Base-by-base conservation (phyloP, 192 early-diverging fungal species). In the Endogone sp. region DNA sequence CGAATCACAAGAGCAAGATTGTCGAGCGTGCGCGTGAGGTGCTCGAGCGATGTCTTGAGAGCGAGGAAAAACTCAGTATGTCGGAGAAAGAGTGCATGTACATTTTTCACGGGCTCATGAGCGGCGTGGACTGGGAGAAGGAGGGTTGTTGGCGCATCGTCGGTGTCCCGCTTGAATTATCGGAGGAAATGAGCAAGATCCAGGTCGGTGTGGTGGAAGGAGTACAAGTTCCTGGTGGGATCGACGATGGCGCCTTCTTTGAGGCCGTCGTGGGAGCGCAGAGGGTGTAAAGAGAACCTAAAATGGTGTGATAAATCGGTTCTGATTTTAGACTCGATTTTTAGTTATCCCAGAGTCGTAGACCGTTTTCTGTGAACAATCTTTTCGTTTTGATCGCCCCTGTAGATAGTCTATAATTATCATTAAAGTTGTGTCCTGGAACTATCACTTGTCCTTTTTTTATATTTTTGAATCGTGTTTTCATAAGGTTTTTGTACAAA, bases 21-120 rank as follows among this genome's bases (percentile, higher is more conserved):
- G 31, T 75, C 6, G 63, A 71, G 44, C 60, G 65, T 30, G 72
- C 79, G 3, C 30, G 76, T 55, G 20, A 60, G 6, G 66, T 67
- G 3, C 29, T 80, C 4, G 44, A 67, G 60, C 65, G 75, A 8
- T 74, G 75, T 59, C 29, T 80, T 58, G 68, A 74, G 30, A 80
- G 72, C 57, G 79, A 80, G 28, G 20, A 31, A 20, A 77, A 74
- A 25, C 60, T 80, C 13, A 66, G 69, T 58, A 58, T 67, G 26
- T 37, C 66, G 13, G 79, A 80, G 54, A 63, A 73, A 30, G 68
- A 71, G 27, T 71, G 76, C 22, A 80, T 80, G 79, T 78, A 80
- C 64, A 22, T 74, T 26, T 80, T 71, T 64, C 79, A 80, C 68
- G 60, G 66, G 6, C 56, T 80, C 62, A 66, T 77, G 37, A 72